Evolutionary conservation across 345 rosid species (phyloP).

Genomic region (sweet orange (Citrus sinensis)): DVS_A1.0 CM039167.1:4696501-4697000

Average conservation of each 20-base stretch:
- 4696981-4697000: background rate
- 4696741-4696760: background rate
- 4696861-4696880: background rate
- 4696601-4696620: too few species aligned
- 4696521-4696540: slow-evolving; percentile 80
- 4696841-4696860: background rate
- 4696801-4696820: background rate
- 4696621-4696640: background rate
- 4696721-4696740: background rate
- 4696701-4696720: background rate
- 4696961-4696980: background rate
- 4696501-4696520: slow-evolving; percentile 87
- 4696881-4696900: background rate
- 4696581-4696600: background rate
- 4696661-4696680: background rate
- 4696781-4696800: background rate
- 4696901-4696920: background rate
- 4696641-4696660: background rate
- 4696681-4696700: background rate
- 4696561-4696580: background rate
- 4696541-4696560: slow-evolving; percentile 72
- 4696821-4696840: background rate
- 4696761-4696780: background rate
- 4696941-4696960: background rate
- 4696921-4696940: background rate